Evolutionary conservation across 2,329 filamentous ascomycete species (phyloP).

Genomic region (Raffaelea deltoideospora): DNA sequence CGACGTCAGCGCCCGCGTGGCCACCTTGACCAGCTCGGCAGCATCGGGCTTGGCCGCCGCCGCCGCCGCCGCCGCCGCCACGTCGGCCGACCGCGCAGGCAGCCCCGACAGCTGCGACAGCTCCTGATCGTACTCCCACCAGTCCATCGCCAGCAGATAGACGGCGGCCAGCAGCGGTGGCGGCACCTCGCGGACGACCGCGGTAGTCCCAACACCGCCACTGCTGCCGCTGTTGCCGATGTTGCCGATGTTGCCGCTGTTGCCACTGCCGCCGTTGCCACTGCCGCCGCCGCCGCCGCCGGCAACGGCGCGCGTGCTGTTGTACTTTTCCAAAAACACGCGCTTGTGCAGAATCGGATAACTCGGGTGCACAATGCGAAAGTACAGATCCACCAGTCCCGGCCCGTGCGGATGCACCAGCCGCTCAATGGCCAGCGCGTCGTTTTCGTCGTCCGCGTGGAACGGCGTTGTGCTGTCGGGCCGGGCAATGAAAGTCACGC

Average conservation of each 20-base stretch:
- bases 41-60: constrained; percentile 49
- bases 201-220: too few species aligned
- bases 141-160: constrained; percentile 59
- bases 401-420: constrained; percentile 64
- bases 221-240: too few species aligned
- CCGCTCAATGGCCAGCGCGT: constrained; percentile 5
- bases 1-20: constrained; percentile 44
- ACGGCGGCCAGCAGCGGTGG: constrained; percentile 65
- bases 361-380: constrained; percentile 62
- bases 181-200: constrained; percentile 52
- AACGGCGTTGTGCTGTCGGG: constrained; percentile 12
- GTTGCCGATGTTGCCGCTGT: too few species aligned
- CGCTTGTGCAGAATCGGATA: constrained; percentile 74
- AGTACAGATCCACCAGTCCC: constrained; percentile 65
- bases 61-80: too few species aligned
- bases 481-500: constrained; percentile 10
- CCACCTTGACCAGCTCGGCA: constrained; percentile 55
- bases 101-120: too few species aligned
- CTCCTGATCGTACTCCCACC: constrained; percentile 63
- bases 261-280: too few species aligned
- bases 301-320: constrained; percentile 25
- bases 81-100: too few species aligned
- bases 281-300: too few species aligned
- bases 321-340: constrained; percentile 66
- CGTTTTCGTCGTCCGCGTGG: constrained; percentile 1